These are phyloP conservation scores for Aspergillus conjunctus DNA, from an alignment of 495 filamentous ascomycete genomes.

Conservation along the genomic window DNA sequence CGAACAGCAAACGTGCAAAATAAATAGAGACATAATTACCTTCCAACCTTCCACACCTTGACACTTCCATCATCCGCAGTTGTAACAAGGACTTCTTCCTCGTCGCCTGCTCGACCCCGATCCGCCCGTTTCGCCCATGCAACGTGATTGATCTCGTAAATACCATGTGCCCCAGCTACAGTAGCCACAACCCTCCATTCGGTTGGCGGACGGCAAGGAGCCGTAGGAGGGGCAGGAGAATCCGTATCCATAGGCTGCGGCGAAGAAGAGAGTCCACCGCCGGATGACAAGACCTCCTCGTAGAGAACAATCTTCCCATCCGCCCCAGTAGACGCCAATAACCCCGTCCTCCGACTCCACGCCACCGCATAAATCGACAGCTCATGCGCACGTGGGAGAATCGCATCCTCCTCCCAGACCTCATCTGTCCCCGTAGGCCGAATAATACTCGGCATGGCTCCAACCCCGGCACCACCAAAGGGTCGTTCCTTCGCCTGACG, in stretches of 20 bases:
- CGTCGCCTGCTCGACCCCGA: conserved; percentile 38
- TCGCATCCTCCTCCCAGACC: conserved; percentile 73
- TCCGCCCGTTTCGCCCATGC: conserved; percentile 64
- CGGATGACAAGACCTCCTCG: conserved; percentile 49
- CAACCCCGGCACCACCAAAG: neutral
- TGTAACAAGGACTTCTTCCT: conserved; percentile 73
- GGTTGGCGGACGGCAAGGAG: conserved; percentile 32
- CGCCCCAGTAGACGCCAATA: conserved; percentile 80
- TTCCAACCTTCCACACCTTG: conserved; percentile 64
- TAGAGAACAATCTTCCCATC: conserved; percentile 87
- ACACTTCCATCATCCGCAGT: conserved; percentile 82
- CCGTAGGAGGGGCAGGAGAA: conserved; percentile 13
- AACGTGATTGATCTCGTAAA: conserved; percentile 91
- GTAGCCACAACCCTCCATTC: conserved; percentile 71
- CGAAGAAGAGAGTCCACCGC: conserved; percentile 11
- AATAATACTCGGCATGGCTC: conserved; percentile 75
- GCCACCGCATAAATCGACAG: conserved; percentile 75
- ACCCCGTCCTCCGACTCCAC: conserved; percentile 75
- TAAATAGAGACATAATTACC: conserved; percentile 17
- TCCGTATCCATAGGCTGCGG: conserved; percentile 44
- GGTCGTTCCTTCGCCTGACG: conserved; percentile 54
- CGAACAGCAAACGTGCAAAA: neutral
- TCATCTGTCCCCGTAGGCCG: conserved; percentile 69
- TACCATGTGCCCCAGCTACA: conserved; percentile 73
- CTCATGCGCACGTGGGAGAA: conserved; percentile 74